Conservation (phyloP, 1,284 basidiomycete genomes). For the Boletellus deceptivus region DNA sequence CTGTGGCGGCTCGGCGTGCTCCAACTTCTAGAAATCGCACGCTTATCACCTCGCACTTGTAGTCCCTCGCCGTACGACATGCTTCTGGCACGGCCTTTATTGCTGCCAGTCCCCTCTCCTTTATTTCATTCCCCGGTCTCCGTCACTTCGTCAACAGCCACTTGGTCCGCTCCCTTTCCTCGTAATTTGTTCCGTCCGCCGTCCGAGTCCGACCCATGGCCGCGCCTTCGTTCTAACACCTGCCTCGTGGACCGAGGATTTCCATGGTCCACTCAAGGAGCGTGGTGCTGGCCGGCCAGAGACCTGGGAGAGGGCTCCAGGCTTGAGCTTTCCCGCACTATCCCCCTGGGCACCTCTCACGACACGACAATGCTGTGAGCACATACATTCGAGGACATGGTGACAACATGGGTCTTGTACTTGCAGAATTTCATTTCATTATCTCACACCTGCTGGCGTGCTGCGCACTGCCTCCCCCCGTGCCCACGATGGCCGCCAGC, state of each 20-base stretch:
- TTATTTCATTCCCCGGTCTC: too few relatives aligned
- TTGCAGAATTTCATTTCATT: constrained; percentile 6
- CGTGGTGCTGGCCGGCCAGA: constrained; percentile 6
- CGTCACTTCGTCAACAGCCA: not conserved
- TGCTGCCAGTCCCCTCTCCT: constrained; percentile 5
- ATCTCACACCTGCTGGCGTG: constrained; percentile 23
- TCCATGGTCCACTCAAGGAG: constrained; percentile 2
- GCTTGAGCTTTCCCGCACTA: constrained; percentile 1
- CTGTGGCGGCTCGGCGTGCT: constrained; percentile 28
- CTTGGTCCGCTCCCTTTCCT: not conserved
- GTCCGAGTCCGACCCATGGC: constrained; percentile 1
- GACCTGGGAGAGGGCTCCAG: not conserved
- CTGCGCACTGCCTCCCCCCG: constrained; percentile 11
- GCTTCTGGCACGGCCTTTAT: not conserved
- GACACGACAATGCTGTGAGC: constrained; percentile 6
- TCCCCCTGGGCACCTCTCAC: constrained; percentile 14
- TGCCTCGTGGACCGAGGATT: constrained; percentile 11
- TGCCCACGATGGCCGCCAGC: constrained; percentile 16
- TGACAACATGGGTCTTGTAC: not conserved
- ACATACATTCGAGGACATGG: constrained; percentile 3
- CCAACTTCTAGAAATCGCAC: constrained; percentile 24
- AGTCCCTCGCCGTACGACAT: not conserved
- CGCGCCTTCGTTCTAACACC: constrained; percentile 5
- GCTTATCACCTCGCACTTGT: constrained; percentile 20
- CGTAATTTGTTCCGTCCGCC: not conserved